These are phyloP conservation scores for Rhexocercosporidium sp. DNA, from an alignment of 2,329 filamentous ascomycete species.

Conservation along the genomic window DNA sequence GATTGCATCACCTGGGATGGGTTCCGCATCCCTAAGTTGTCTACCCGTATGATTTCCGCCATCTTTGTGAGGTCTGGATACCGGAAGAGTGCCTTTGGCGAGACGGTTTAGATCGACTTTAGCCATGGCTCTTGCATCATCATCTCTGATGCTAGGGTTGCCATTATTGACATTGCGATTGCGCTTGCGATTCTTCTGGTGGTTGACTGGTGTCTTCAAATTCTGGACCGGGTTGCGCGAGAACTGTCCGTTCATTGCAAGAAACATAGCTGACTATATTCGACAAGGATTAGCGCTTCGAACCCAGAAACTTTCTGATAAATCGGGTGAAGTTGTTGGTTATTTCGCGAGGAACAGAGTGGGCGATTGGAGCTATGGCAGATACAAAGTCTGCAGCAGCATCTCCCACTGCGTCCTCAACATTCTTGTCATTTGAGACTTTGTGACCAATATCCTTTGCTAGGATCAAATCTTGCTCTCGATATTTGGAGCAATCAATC, in stretches of 20 bases:
- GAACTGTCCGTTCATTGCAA: not conserved
- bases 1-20: too few relatives aligned
- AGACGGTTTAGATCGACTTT: not conserved
- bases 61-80: not conserved
- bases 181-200: not conserved
- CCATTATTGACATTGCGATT: not conserved
- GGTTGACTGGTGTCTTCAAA: not conserved
- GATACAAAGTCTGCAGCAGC: not conserved
- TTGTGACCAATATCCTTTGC: not conserved
- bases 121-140: not conserved
- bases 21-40: not conserved
- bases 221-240: not conserved
- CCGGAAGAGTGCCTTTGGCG: not conserved
- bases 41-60: not conserved
- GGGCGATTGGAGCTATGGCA: not conserved
- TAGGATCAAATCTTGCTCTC: not conserved
- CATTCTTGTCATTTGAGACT: not conserved
- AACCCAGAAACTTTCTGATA: not conserved
- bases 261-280: not conserved
- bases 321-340: constrained; percentile 3
- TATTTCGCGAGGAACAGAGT: not conserved
- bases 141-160: not conserved
- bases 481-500: not conserved
- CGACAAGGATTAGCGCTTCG: not conserved
- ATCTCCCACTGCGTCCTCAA: not conserved